Evolutionary conservation across 805 yeast species (phyloP).

Genomic region (Metschnikowia henanensis): DNA sequence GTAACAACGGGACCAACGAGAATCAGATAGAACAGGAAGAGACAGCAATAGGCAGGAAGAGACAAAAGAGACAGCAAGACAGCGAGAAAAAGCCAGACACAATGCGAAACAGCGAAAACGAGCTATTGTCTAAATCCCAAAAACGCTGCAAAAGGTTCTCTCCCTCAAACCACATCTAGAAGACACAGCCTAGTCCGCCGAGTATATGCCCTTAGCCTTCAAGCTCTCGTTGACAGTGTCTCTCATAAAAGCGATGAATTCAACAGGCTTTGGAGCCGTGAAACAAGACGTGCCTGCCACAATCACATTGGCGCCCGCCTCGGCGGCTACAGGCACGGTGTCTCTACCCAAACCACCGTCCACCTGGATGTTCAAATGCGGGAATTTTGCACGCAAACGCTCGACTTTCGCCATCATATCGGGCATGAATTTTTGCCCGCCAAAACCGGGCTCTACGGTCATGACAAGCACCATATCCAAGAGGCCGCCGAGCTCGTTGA

Average conservation of each 20-base stretch:
- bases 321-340: slow-evolving; percentile 85
- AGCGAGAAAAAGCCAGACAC: no score
- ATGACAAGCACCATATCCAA: slow-evolving; percentile 95
- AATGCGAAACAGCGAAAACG: no score
- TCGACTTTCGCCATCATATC: slow-evolving; percentile 97
- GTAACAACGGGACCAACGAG: no score
- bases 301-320: slow-evolving; percentile 96
- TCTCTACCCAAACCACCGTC: slow-evolving; percentile 94
- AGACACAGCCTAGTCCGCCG: slow-evolving; percentile 3
- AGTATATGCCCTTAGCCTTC: slow-evolving; percentile 41
- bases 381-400: slow-evolving; percentile 67
- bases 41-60: no score
- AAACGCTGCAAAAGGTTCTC: no score
- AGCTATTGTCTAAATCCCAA: no score
- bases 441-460: slow-evolving; percentile 99
- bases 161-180: no score
- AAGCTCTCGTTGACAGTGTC: slow-evolving; percentile 55
- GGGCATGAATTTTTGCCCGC: slow-evolving; percentile 95
- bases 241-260: slow-evolving; percentile 70
- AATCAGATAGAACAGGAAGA: no score
- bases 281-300: slow-evolving; percentile 97
- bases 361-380: slow-evolving; percentile 85
- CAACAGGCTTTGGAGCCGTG: slow-evolving; percentile 76
- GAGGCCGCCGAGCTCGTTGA: slow-evolving; percentile 69
- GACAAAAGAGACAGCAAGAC: no score